These are phyloP conservation scores for Penicillium sp. DNA, from an alignment of 2,329 filamentous ascomycete genomes.

Conservation along the genomic window DNA sequence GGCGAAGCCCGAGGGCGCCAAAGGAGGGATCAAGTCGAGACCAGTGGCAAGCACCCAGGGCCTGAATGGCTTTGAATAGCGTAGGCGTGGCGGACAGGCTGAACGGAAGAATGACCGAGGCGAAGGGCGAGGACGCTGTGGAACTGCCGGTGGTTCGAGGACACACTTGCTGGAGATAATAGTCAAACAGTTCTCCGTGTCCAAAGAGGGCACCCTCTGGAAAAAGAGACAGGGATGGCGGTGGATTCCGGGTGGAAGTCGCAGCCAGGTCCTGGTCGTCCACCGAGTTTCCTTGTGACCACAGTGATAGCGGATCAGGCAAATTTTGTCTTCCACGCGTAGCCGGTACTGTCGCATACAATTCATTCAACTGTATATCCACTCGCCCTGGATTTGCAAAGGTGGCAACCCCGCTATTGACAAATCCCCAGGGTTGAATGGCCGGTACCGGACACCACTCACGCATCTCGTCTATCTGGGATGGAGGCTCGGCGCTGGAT, in stretches of 20 bases:
- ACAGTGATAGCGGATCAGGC: no score
- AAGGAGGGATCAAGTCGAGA: constrained; percentile 30
- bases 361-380: constrained; percentile 23
- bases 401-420: constrained; percentile 29
- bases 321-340: no score
- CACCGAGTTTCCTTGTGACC: no score
- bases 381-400: constrained; percentile 26
- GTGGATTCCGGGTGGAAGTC: constrained; percentile 5
- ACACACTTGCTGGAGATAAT: constrained; percentile 39
- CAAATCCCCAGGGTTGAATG: constrained; percentile 29
- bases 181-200: constrained; percentile 34
- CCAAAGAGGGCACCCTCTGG: constrained; percentile 27
- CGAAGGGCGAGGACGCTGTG: constrained; percentile 34
- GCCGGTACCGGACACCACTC: constrained; percentile 27
- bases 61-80: constrained; percentile 36
- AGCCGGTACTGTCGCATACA: constrained; percentile 12
- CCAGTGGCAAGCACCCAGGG: constrained; percentile 37
- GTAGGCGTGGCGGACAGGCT: constrained; percentile 35
- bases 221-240: constrained; percentile 24
- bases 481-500: constrained; percentile 9
- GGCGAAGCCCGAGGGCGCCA: constrained; percentile 30
- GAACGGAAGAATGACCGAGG: constrained; percentile 38
- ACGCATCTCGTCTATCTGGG: constrained; percentile 13
- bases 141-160: constrained; percentile 39
- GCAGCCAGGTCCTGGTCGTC: constrained; percentile 3